phyloP scores from a whole-genome alignment of 2,329 filamentous ascomycete genomes.

The Phyllosticta citrichinensis region DNA sequence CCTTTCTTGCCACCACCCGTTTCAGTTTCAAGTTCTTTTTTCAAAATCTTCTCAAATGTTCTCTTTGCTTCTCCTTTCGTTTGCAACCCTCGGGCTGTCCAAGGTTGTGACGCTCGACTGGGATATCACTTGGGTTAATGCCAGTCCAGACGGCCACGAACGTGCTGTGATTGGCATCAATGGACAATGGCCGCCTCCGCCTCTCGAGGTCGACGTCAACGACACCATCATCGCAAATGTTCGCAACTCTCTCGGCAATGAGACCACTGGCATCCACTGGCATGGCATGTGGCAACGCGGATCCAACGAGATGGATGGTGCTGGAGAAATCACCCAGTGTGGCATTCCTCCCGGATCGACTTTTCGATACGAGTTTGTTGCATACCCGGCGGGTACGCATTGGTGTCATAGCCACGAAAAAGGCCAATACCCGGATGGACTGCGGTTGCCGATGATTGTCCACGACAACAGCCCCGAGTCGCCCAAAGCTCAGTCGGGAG shows the following conservation, averaged over 20 bases:
- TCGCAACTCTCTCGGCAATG: conserved; percentile 51
- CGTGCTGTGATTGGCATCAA: conserved; percentile 67
- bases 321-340: conserved; percentile 56
- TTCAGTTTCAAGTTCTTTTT: not conserved
- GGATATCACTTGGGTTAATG: conserved; percentile 59
- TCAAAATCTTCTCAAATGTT: not conserved
- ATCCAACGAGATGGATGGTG: conserved; percentile 61
- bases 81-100: not conserved
- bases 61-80: not conserved
- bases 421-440: conserved; percentile 61
- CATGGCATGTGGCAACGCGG: conserved; percentile 63
- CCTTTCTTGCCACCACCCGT: not conserved
- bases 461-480: conserved; percentile 41
- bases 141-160: conserved; percentile 58
- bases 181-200: conserved; percentile 61
- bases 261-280: conserved; percentile 56
- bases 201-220: conserved; percentile 49
- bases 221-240: conserved; percentile 50
- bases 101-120: conserved; percentile 51
- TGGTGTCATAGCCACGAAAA: conserved; percentile 68
- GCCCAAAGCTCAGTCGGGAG: conserved; percentile 18
- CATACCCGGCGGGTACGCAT: conserved; percentile 50
- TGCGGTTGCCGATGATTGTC: conserved; percentile 54
- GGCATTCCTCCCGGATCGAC: conserved; percentile 52
- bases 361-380: conserved; percentile 61